Base-by-base conservation (phyloP, 2,329 filamentous ascomycete species). In the Chaetomiaceae sp. region DNA sequence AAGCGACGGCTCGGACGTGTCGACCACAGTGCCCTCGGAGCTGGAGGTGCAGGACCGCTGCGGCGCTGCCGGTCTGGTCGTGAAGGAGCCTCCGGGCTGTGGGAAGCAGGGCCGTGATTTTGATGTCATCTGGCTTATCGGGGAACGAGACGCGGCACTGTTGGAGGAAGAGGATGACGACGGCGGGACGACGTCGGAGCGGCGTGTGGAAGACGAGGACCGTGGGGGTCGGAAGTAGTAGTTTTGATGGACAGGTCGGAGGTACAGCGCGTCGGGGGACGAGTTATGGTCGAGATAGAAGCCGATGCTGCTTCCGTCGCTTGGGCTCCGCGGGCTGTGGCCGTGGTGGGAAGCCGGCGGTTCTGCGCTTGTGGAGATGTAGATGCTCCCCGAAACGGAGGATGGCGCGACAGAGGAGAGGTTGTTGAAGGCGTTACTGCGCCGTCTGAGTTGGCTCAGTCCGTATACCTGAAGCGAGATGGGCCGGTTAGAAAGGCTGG, bases 361-460 rank as follows among this genome's bases (percentile, higher is more conserved):
- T 15, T 47, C 8, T 6, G 17, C 14, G 22, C 34, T n/a, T n/a
- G n/a, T 37, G 1, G 14, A 12, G 15, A n/a, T 6, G 34, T 20
- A n/a, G 9, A 8, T 8, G 4, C 14, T 29, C 11, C n/a, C 33
- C 17, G 17, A 4, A 23, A 22, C 14, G 9, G 34, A 20, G 9
- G 37, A 5, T 8, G 12, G 29, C 17, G 36, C 9, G 7, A 15
- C 8, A 19, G 34, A 15, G 5, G 45, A 46, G 22, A 37, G 33
- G 23, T 38, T 12, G 7, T 37, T 47, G 9, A 38, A 4, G n/a
- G 45, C 45, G 9, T 47, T 17, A 23, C 15, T 11, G n/a, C 45
- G 45, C n/a, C 45, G 45, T 22, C 22, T 20, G 15, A 47, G 34
- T 15, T 47, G 45, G n/a, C 45, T 47, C 23, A 47, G 22, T 29